Evolutionary conservation across 805 yeast genomes (phyloP), one percentile per base, ranked within the genome.

Genomic region (Blastobotrys chiropterorum): DNA sequence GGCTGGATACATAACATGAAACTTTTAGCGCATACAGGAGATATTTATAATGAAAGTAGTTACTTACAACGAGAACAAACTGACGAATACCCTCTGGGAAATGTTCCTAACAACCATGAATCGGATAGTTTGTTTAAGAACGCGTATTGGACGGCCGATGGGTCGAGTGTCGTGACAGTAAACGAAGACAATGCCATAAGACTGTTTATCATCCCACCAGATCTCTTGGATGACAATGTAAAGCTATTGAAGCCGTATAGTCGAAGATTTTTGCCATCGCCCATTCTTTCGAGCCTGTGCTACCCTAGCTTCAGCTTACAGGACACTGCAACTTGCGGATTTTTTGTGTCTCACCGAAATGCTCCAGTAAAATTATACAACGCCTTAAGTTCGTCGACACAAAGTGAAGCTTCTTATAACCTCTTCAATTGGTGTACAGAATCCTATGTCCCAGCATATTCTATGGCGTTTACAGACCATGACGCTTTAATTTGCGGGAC

Each of bases 61-160:
- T 15, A 7, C 7, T 19, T 3, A 16, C 20, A 19, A 40, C 11
- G 16, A 40, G 19, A 19, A 5, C 3, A 40, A 26, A 26, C 34
- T 6, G 34, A 26, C 5, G 34, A 11, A 11, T 26, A 26, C 11
- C 34, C 34, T 11, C 34, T 26, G 34, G 34, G 34, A 11, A 26
- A 26, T 26, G 34, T 26, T 26, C 11, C 34, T 26, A 6, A 26
- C 34, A 26, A 26, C 34, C 5, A 26, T 6, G 34, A 11, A 11
- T 26, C 34, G 34, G 34, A 26, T 6, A 48, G 26, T 19, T 39
- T 51, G 3, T 53, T 53, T 47, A 49, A 52, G 22, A 49, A 45
- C 34, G 43, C 43, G 8, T 21, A 41, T 1, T 60, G 63, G 63
- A 60, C 61, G 11, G 53, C 61, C 2, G 64, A 60, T 39, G 64